Evolutionary conservation across 1,139 yeast genomes (phyloP).

Genomic region (Blastobotrys aristatus): DNA sequence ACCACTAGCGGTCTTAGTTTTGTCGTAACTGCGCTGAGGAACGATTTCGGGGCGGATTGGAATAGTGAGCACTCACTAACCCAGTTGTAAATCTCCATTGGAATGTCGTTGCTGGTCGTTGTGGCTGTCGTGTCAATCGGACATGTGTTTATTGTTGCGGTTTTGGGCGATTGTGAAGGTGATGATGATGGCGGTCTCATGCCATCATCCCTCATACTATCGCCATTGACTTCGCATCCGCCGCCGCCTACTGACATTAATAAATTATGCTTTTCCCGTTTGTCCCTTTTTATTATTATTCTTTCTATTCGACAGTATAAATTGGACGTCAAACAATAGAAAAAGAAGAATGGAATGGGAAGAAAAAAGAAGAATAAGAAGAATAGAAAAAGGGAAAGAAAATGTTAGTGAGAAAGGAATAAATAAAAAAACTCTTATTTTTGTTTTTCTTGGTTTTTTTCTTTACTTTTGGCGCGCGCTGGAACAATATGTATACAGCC

Average conservation of each 20-base stretch:
- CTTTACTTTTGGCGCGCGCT: background rate
- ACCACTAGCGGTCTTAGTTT: constrained; percentile 54
- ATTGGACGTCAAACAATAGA: background rate
- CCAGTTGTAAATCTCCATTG: constrained; percentile 44
- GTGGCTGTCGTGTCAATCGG: background rate
- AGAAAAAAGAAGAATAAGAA: background rate
- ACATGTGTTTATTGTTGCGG: background rate
- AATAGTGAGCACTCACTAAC: constrained; percentile 58
- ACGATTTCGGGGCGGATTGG: constrained; percentile 59
- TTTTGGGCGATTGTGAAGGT: background rate
- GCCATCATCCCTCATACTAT: background rate
- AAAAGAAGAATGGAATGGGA: background rate
- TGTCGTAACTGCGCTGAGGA: constrained; percentile 55
- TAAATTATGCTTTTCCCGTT: background rate
- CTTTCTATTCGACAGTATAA: background rate
- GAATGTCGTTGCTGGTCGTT: constrained; percentile 7
- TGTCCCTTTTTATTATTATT: background rate
- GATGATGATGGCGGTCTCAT: background rate
- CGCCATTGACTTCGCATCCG: background rate
- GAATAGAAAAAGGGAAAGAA: background rate
- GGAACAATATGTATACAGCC: no score
- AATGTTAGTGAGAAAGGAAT: background rate
- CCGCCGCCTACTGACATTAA: background rate
- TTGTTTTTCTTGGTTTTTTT: background rate
- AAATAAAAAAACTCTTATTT: background rate